Conservation (phyloP, 345 rosid genomes). For the Jatropha curcas region DNA sequence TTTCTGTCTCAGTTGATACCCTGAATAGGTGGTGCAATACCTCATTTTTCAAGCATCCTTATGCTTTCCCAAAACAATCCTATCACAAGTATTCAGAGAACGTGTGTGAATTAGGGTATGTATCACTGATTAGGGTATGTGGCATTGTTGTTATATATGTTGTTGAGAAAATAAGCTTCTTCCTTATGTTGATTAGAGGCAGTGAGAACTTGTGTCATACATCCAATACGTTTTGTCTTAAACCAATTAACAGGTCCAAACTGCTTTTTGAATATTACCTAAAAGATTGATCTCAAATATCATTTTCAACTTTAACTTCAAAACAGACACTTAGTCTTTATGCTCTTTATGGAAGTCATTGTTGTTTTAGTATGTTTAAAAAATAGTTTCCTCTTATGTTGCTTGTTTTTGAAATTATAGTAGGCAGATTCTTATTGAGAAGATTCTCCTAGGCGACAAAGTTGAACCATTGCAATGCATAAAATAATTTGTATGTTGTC, state of each 20-base stretch:
- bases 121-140: too few relatives aligned
- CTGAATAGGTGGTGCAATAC: neutral
- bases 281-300: too few relatives aligned
- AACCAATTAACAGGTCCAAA: too few relatives aligned
- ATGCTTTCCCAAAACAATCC: neutral
- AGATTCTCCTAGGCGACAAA: neutral
- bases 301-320: too few relatives aligned
- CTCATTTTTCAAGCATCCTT: neutral
- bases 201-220: too few relatives aligned
- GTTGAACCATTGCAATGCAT: neutral
- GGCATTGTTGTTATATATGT: too few relatives aligned
- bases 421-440: neutral
- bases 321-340: neutral
- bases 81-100: neutral
- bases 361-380: neutral
- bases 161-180: too few relatives aligned
- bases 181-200: too few relatives aligned
- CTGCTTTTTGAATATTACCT: too few relatives aligned
- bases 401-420: neutral
- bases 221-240: too few relatives aligned
- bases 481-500: too few relatives aligned
- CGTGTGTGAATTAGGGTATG: too few relatives aligned
- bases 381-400: neutral
- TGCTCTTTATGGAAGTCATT: neutral
- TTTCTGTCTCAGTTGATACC: neutral